Evolutionary conservation across 2,329 filamentous ascomycete genomes (phyloP).

Genomic region (Colletotrichum endophyticum): DNA sequence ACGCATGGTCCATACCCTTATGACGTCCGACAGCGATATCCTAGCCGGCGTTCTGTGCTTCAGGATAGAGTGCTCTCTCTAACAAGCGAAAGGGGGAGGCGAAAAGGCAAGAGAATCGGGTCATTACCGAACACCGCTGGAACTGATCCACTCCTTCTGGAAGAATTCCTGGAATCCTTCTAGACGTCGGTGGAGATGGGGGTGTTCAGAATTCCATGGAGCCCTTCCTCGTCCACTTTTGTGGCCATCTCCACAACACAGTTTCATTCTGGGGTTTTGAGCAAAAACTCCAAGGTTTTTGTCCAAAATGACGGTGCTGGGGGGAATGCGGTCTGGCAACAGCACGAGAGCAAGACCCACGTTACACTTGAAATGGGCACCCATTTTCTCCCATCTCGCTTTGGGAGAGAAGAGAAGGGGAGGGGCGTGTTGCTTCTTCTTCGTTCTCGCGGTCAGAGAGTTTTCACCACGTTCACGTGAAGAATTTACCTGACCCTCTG

Average conservation of each 20-base stretch:
- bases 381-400: not conserved
- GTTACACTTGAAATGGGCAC: not conserved
- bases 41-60: not conserved
- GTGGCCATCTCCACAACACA: not conserved
- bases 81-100: not conserved
- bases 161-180: not conserved
- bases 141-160: not conserved
- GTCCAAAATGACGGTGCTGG: not conserved
- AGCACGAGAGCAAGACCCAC: not conserved
- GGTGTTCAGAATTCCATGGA: not conserved
- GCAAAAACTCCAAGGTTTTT: not conserved
- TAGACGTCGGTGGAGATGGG: not conserved
- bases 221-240: not conserved
- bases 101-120: not conserved
- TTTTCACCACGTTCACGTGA: not conserved
- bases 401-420: not conserved
- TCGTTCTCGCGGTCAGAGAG: not conserved
- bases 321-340: not conserved
- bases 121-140: not conserved
- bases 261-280: not conserved
- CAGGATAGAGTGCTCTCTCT: not conserved
- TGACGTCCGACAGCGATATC: slow-evolving; percentile 1
- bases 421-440: not conserved
- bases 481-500: not conserved
- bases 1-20: not conserved